These are phyloP conservation scores for Leccinum fibrillosum DNA, from an alignment of 768 basidiomycete genomes.

Conservation along the genomic window DNA sequence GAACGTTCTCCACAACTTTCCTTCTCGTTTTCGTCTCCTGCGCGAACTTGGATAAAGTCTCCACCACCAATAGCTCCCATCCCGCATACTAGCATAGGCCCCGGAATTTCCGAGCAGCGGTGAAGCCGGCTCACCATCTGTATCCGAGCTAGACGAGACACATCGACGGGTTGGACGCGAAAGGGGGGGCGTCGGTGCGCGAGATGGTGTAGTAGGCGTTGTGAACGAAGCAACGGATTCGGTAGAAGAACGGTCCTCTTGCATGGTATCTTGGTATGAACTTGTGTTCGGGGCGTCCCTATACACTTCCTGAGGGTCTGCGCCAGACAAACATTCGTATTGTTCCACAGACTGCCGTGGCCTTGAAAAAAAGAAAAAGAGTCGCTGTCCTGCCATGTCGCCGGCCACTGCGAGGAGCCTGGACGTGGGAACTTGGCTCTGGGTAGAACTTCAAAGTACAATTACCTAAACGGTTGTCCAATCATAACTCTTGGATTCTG, in stretches of 20 bases:
- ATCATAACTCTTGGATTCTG: neutral
- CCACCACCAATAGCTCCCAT: slow-evolving; percentile 60
- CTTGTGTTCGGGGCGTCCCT: slow-evolving; percentile 12
- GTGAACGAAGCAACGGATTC: slow-evolving; percentile 31
- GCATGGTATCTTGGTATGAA: slow-evolving; percentile 28
- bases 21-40: slow-evolving; percentile 51
- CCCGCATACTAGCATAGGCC: slow-evolving; percentile 37
- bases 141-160: slow-evolving; percentile 57
- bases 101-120: slow-evolving; percentile 36
- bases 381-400: slow-evolving; percentile 17
- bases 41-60: slow-evolving; percentile 34
- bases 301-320: slow-evolving; percentile 40
- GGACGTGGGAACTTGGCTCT: slow-evolving; percentile 10
- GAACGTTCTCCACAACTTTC: slow-evolving; percentile 44
- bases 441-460: neutral
- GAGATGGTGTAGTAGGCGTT: slow-evolving; percentile 63
- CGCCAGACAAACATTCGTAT: slow-evolving; percentile 45
- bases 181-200: slow-evolving; percentile 58
- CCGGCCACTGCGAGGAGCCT: neutral
- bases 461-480: neutral
- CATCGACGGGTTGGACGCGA: slow-evolving; percentile 47
- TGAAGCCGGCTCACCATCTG: slow-evolving; percentile 56
- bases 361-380: slow-evolving; percentile 12
- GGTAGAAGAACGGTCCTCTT: slow-evolving; percentile 22
- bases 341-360: slow-evolving; percentile 28